Percentiles rank a stretch among this genome's conserved stretches.
Conservation (phyloP, 139 green algal species). For the Diplosphaera chodatii region DNA sequence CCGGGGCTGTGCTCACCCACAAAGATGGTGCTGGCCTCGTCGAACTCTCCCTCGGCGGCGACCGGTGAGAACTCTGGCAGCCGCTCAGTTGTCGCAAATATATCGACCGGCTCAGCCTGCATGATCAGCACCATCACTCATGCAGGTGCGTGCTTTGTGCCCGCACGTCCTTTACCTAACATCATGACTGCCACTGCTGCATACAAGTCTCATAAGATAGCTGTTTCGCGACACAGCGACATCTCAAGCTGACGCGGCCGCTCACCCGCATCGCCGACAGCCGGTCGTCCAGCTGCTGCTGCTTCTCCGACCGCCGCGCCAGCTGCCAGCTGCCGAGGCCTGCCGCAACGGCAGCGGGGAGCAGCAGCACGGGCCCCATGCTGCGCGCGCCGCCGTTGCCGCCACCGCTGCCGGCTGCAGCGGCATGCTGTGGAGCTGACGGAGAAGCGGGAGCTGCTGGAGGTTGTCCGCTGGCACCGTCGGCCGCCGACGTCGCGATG, state of each 20-base stretch:
- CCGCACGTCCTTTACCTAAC: too few species aligned
- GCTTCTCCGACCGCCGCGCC: background rate
- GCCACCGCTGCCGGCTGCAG: too few species aligned
- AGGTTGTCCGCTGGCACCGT: too few species aligned
- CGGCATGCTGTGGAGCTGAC: background rate
- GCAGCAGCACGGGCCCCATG: background rate
- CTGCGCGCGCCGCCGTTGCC: background rate
- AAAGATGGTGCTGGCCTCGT: background rate
- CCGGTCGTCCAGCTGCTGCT: background rate
- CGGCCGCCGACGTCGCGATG: background rate
- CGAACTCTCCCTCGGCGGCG: background rate
- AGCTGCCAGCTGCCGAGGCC: background rate
- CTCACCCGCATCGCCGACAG: background rate
- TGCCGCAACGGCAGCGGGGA: background rate
- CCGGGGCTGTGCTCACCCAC: too few species aligned
- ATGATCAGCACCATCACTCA: too few species aligned
- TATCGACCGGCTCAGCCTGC: background rate
- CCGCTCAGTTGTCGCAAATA: background rate
- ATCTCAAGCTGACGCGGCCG: too few species aligned
- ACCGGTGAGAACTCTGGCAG: background rate
- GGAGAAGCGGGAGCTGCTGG: background rate
- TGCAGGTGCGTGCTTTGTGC: too few species aligned
- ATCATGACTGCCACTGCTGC: too few species aligned
- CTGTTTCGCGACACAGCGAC: too few species aligned
- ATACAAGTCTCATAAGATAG: too few species aligned